Percentiles rank a stretch among this genome's conserved stretches.
phyloP scores from a whole-genome alignment of 352 stramenopile species.

The Phytophthora gonapodyides region DNA sequence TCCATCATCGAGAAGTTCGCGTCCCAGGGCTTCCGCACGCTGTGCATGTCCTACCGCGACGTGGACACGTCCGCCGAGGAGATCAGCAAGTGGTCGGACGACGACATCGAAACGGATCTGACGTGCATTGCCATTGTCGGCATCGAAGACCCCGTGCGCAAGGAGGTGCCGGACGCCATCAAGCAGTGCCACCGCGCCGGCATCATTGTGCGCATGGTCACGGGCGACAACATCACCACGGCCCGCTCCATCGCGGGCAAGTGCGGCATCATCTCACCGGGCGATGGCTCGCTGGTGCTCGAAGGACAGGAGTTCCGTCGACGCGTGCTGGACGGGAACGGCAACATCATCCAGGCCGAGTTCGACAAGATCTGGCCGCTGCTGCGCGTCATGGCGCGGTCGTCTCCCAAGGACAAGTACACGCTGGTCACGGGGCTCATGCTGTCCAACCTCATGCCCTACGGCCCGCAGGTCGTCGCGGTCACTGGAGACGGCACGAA shows the following conservation, averaged over 20 bases:
- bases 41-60: slow-evolving; percentile 88
- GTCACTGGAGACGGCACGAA: slow-evolving; percentile 98
- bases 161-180: slow-evolving; percentile 94
- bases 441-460: slow-evolving; percentile 74
- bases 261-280: slow-evolving; percentile 66
- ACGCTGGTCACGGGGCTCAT: slow-evolving; percentile 95
- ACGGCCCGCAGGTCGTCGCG: slow-evolving; percentile 90
- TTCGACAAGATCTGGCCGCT: slow-evolving; percentile 94
- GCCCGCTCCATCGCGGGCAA: slow-evolving; percentile 76
- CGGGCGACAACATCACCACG: slow-evolving; percentile 98
- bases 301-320: slow-evolving; percentile 70
- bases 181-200: slow-evolving; percentile 92
- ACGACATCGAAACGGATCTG: slow-evolving; percentile 88
- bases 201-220: slow-evolving; percentile 99
- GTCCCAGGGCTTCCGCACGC: slow-evolving; percentile 79
- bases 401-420: slow-evolving; percentile 97
- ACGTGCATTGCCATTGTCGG: slow-evolving; percentile 90
- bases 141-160: slow-evolving; percentile 94
- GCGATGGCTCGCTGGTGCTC: slow-evolving; percentile 65
- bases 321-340: slow-evolving; percentile 66
- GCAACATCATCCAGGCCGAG: slow-evolving; percentile 77
- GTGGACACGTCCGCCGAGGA: slow-evolving; percentile 63
- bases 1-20: slow-evolving; percentile 82
- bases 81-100: slow-evolving; percentile 70
- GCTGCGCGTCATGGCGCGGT: slow-evolving; percentile 92